A percentile compares a stretch with the other conserved stretches of the same genome.
phyloP scores from a whole-genome alignment of 2,329 filamentous ascomycete species.

The Cladophialophora bantiana region DNA sequence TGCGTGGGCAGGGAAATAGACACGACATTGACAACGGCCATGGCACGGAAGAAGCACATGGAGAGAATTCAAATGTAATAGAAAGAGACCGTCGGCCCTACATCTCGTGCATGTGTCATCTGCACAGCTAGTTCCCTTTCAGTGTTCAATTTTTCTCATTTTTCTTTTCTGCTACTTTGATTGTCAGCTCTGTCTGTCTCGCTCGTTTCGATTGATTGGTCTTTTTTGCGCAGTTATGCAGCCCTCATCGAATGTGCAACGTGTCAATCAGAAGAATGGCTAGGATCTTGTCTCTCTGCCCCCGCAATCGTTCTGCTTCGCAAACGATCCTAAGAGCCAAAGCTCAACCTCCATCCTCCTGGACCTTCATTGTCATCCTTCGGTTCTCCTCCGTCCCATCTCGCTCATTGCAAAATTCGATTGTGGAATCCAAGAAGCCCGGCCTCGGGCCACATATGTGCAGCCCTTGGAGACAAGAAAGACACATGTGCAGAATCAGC shows the following conservation, averaged over 20 bases:
- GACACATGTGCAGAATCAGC: constrained; percentile 4
- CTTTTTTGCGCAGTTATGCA: not conserved
- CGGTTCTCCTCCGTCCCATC: not conserved
- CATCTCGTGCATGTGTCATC: not conserved
- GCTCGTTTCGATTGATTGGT: constrained; percentile 15
- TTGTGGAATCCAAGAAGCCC: constrained; percentile 31
- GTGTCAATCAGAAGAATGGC: not conserved
- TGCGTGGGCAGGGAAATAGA: no score
- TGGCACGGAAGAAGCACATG: not conserved
- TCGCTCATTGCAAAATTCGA: constrained; percentile 14
- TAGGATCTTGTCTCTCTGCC: not conserved
- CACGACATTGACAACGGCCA: not conserved
- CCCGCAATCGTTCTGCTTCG: not conserved
- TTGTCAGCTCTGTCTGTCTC: constrained; percentile 10
- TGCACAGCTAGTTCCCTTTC: not conserved
- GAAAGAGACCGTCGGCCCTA: not conserved
- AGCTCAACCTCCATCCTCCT: not conserved
- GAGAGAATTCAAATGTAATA: not conserved
- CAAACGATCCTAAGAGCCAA: not conserved
- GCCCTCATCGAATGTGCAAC: not conserved
- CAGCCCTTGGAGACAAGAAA: not conserved
- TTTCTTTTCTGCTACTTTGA: constrained; percentile 16
- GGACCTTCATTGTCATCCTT: not conserved
- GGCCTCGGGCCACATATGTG: constrained; percentile 9
- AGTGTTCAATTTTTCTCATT: constrained; percentile 17